These are phyloP conservation scores for Penicillium steckii DNA, from an alignment of 495 filamentous ascomycete species.

Conservation along the genomic window DNA sequence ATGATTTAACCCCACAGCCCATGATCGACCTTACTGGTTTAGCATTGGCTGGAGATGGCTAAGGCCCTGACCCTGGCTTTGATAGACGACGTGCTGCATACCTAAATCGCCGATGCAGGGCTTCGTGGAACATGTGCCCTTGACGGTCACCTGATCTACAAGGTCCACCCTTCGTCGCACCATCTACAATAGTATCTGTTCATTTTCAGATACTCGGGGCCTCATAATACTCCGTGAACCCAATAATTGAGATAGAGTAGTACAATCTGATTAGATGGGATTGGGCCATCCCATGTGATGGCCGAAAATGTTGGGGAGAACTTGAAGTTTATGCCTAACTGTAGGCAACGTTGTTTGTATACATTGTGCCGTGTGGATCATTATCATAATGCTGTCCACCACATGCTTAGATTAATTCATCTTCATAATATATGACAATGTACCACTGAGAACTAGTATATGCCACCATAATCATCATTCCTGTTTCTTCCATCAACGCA, in stretches of 20 bases:
- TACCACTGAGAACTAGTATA: no score
- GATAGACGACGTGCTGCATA: background rate
- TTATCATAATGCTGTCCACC: background rate
- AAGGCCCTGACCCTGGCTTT: background rate
- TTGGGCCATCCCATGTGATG: background rate
- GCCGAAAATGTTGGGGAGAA: background rate
- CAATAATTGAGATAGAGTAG: background rate
- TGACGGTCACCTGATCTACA: conserved; percentile 1
- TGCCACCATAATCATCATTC: background rate
- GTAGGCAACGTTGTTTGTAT: no score
- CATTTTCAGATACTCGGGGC: no score
- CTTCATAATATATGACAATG: background rate
- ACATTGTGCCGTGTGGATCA: background rate
- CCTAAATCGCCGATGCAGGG: background rate
- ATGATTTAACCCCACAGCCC: background rate
- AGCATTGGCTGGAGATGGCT: background rate
- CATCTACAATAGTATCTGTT: no score
- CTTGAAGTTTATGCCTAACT: background rate
- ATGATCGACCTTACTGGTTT: background rate
- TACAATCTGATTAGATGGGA: background rate
- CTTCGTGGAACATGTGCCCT: background rate
- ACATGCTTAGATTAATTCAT: background rate
- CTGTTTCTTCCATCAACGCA: background rate
- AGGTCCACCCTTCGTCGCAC: background rate
- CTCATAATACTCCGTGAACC: no score